Conservation (phyloP, 805 yeast genomes). For the Candida hungchunana region DNA sequence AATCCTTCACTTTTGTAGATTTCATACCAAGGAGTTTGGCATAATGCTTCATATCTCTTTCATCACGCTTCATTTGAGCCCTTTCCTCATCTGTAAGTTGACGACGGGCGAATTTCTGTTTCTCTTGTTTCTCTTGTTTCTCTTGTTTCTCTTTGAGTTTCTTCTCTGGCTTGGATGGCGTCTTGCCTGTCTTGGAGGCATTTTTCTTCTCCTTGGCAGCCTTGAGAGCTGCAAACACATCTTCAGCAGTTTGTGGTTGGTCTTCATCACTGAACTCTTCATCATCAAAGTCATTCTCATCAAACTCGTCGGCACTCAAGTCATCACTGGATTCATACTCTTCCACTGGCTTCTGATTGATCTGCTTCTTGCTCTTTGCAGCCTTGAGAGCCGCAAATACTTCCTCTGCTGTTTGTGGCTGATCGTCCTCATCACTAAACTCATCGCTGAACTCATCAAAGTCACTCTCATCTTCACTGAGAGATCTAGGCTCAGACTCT, state of each 20-base stretch:
- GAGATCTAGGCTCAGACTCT: too few species aligned
- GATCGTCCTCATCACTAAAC: conserved; percentile 26
- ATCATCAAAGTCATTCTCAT: conserved; percentile 10
- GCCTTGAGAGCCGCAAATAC: conserved; percentile 42
- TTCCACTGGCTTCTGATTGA: conserved; percentile 25
- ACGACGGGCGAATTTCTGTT: conserved; percentile 17
- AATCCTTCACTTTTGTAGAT: conserved; percentile 45
- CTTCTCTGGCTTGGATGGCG: conserved; percentile 7
- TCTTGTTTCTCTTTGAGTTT: conserved; percentile 31
- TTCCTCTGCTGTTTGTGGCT: conserved; percentile 36
- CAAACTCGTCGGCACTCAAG: conserved; percentile 20
- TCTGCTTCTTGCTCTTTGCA: conserved; percentile 21
- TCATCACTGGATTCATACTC: conserved; percentile 21
- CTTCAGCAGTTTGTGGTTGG: conserved; percentile 35
- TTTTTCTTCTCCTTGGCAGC: conserved; percentile 33
- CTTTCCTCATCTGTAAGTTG: conserved; percentile 41
- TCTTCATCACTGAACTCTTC: conserved; percentile 26
- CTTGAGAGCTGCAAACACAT: conserved; percentile 41
- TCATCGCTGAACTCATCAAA: conserved; percentile 23
- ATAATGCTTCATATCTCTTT: conserved; percentile 75
- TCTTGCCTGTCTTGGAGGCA: conserved; percentile 14
- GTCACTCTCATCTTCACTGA: conserved; percentile 22
- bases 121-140: conserved; percentile 8
- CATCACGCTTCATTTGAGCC: conserved; percentile 53
- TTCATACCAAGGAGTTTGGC: conserved; percentile 77